Evolutionary conservation across 805 yeast species (phyloP).

Genomic region (Saccharomycopsis fermentans): DNA sequence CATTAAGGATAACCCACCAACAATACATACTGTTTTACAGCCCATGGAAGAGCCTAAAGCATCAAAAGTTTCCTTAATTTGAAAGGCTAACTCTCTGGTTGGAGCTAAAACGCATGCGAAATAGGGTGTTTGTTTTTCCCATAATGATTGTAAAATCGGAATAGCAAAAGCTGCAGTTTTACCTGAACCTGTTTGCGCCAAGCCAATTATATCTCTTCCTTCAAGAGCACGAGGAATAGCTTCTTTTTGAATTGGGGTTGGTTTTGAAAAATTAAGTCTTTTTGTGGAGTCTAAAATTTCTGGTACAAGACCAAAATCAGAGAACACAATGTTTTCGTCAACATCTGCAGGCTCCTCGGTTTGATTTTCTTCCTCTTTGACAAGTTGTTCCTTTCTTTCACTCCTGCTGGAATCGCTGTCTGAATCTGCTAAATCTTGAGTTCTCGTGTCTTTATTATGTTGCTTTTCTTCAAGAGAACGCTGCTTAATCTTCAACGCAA

Average conservation of each 20-base stretch:
- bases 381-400: not conserved
- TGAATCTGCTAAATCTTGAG: conserved; percentile 1
- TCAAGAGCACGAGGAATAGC: conserved; percentile 84
- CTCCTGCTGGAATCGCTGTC: not conserved
- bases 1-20: conserved; percentile 98
- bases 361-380: not conserved
- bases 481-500: conserved; percentile 47
- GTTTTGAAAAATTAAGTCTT: conserved; percentile 61
- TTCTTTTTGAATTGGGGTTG: conserved; percentile 91
- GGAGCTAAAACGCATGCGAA: conserved; percentile 85
- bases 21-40: conserved; percentile 75
- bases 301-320: conserved; percentile 56
- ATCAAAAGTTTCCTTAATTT: conserved; percentile 89
- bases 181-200: conserved; percentile 97
- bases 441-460: conserved; percentile 11
- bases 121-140: conserved; percentile 82
- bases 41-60: conserved; percentile 92
- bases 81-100: conserved; percentile 77
- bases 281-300: conserved; percentile 75
- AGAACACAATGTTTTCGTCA: conserved; percentile 30
- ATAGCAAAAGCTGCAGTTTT: conserved; percentile 98
- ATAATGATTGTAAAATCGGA: conserved; percentile 82
- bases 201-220: conserved; percentile 88
- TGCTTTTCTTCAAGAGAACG: conserved; percentile 27
- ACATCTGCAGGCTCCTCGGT: conserved; percentile 6